A percentile compares a stretch with the other conserved stretches of the same genome.
These are phyloP conservation scores for Arabis hirsuta DNA, from an alignment of 345 rosid species.

Conservation along the genomic window DNA sequence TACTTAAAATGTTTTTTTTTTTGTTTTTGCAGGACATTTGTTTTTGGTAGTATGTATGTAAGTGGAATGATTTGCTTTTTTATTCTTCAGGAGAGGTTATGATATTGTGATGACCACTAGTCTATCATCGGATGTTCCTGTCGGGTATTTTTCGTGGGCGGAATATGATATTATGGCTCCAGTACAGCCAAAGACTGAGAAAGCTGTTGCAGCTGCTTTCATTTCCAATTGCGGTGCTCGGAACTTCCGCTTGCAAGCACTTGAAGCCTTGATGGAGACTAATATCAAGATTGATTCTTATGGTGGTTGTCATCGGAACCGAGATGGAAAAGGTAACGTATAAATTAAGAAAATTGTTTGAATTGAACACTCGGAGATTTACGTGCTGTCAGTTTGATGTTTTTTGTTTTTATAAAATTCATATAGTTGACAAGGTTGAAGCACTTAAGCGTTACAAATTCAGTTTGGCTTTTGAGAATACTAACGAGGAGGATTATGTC, in stretches of 20 bases:
- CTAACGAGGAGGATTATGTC: slow-evolving; percentile 98
- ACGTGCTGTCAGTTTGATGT: slow-evolving; percentile 1
- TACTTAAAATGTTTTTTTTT: not conserved
- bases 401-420: not conserved
- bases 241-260: slow-evolving; percentile 89
- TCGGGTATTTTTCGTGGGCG: slow-evolving; percentile 99
- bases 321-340: slow-evolving; percentile 68
- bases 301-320: slow-evolving; percentile 88
- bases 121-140: slow-evolving; percentile 98
- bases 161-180: slow-evolving; percentile 98
- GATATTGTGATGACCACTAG: slow-evolving; percentile 90
- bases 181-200: slow-evolving; percentile 78
- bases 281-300: slow-evolving; percentile 79
- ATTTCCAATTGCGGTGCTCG: slow-evolving; percentile 93
- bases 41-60: not conserved
- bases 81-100: slow-evolving; percentile 66
- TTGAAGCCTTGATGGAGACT: slow-evolving; percentile 65
- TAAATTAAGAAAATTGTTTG: not conserved
- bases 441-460: slow-evolving; percentile 85
- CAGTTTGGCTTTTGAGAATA: slow-evolving; percentile 96
- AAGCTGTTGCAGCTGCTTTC: slow-evolving; percentile 91
- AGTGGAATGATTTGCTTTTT: not conserved
- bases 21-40: slow-evolving; percentile 27
- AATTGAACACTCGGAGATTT: not conserved
- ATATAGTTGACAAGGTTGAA: slow-evolving; percentile 86